A percentile compares a stretch with the other conserved stretches of the same genome.
These are phyloP conservation scores for Chaetomiaceae sp. DNA, from an alignment of 2,329 filamentous ascomycete species.

Conservation along the genomic window DNA sequence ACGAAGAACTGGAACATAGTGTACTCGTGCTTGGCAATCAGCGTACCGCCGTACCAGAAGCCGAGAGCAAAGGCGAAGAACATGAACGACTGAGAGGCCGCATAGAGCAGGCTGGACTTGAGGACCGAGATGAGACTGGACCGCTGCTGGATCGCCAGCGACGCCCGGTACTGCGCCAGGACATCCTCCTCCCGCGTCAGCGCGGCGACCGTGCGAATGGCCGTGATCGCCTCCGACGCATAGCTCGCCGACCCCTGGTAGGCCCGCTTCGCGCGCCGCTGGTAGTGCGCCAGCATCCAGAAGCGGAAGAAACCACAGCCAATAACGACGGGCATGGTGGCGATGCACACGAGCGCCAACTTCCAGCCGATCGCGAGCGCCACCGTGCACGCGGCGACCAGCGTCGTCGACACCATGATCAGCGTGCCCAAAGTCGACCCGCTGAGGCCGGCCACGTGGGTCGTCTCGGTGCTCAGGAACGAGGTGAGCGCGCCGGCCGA, in stretches of 20 bases:
- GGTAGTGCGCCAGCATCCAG: conserved; percentile 63
- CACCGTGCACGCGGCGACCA: conserved; percentile 62
- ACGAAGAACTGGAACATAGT: conserved; percentile 84
- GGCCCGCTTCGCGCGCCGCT: conserved; percentile 68
- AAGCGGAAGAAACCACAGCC: conserved; percentile 48
- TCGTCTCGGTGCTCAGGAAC: conserved; percentile 84
- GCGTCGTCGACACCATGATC: conserved; percentile 70
- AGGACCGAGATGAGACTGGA: conserved; percentile 66
- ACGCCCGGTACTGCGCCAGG: conserved; percentile 60
- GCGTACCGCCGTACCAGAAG: conserved; percentile 84
- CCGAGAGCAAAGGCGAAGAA: conserved; percentile 81
- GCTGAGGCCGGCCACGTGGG: conserved; percentile 79
- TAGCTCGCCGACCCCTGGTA: conserved; percentile 78
- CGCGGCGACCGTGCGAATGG: conserved; percentile 88
- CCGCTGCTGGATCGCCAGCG: conserved; percentile 60
- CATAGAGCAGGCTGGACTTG: conserved; percentile 73
- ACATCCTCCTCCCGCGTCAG: conserved; percentile 84
- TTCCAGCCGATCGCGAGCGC: conserved; percentile 38
- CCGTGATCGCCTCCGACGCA: conserved; percentile 88
- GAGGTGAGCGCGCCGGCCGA: conserved; percentile 82
- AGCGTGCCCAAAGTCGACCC: conserved; percentile 84
- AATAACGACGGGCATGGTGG: conserved; percentile 36
- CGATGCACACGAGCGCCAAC: conserved; percentile 37
- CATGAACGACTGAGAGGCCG: conserved; percentile 73
- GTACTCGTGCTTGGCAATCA: conserved; percentile 68